These are phyloP conservation scores for Byssothecium circinans DNA, from an alignment of 2,329 filamentous ascomycete species.

Conservation along the genomic window DNA sequence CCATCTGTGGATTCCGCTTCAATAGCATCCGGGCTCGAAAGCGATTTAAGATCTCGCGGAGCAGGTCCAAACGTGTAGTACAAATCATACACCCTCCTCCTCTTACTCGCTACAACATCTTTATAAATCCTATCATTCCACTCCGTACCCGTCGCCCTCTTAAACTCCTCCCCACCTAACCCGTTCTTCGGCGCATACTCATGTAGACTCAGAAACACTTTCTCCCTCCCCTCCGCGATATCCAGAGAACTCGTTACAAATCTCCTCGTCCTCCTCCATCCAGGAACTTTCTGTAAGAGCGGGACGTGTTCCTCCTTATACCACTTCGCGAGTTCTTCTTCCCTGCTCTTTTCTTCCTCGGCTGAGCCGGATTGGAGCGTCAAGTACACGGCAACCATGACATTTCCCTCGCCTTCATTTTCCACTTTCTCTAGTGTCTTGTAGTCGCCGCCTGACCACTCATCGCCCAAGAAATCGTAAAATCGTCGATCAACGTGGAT, in stretches of 20 bases:
- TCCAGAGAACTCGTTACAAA: constrained; percentile 67
- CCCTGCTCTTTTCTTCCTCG: constrained; percentile 52
- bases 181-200: constrained; percentile 72
- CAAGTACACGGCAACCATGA: constrained; percentile 65
- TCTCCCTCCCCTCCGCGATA: constrained; percentile 44
- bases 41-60: constrained; percentile 65
- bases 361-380: constrained; percentile 57
- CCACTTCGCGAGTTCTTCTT: constrained; percentile 67
- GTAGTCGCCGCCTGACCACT: constrained; percentile 60
- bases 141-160: constrained; percentile 63
- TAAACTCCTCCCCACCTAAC: constrained; percentile 64
- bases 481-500: constrained; percentile 71
- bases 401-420: constrained; percentile 56
- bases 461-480: constrained; percentile 65
- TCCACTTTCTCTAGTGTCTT: constrained; percentile 61
- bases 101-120: constrained; percentile 60
- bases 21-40: constrained; percentile 54
- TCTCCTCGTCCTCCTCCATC: constrained; percentile 74
- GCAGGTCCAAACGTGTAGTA: constrained; percentile 80
- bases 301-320: constrained; percentile 73
- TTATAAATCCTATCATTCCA: constrained; percentile 62
- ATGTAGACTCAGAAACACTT: constrained; percentile 66
- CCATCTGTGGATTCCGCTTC: constrained; percentile 57
- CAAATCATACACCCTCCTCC: constrained; percentile 66
- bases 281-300: constrained; percentile 72